Percentiles rank a stretch among this genome's conserved stretches.
phyloP scores from a whole-genome alignment of 2,329 filamentous ascomycete genomes.

The Aspergillus sp. region DNA sequence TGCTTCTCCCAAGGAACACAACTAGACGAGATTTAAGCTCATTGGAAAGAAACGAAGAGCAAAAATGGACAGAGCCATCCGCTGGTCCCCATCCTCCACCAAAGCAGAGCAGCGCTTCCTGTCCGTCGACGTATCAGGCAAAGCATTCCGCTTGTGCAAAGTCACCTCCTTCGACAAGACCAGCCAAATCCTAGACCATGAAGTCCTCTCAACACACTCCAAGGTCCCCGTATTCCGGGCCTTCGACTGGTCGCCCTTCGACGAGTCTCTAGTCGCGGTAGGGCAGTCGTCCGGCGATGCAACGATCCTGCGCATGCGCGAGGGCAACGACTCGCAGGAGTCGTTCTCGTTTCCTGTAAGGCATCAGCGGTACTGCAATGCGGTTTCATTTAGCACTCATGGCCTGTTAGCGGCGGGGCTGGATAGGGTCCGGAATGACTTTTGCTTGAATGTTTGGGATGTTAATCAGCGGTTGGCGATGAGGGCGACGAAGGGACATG shows the following conservation, averaged over 20 bases:
- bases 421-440: slow-evolving; percentile 63
- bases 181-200: slow-evolving; percentile 48
- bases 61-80: slow-evolving; percentile 52
- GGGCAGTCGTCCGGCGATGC: slow-evolving; percentile 63
- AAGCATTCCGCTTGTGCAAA: slow-evolving; percentile 59
- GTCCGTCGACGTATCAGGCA: slow-evolving; percentile 60
- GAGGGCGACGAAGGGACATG: slow-evolving; percentile 33
- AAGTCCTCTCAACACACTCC: slow-evolving; percentile 53
- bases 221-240: slow-evolving; percentile 62
- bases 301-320: slow-evolving; percentile 56
- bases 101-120: slow-evolving; percentile 57
- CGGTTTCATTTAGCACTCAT: slow-evolving; percentile 59
- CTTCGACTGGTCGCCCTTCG: slow-evolving; percentile 64
- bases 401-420: slow-evolving; percentile 61
- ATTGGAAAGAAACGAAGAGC: background rate
- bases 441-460: slow-evolving; percentile 66
- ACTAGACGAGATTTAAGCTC: background rate
- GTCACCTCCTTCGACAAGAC: slow-evolving; percentile 40
- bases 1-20: background rate
- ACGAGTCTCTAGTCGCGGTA: slow-evolving; percentile 59
- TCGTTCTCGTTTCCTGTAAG: slow-evolving; percentile 57
- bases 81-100: slow-evolving; percentile 62
- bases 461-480: slow-evolving; percentile 49
- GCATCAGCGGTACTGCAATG: slow-evolving; percentile 64
- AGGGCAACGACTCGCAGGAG: slow-evolving; percentile 49